Conservation (phyloP, 352 stramenopile species). For the Phytophthora crassamura region DNA sequence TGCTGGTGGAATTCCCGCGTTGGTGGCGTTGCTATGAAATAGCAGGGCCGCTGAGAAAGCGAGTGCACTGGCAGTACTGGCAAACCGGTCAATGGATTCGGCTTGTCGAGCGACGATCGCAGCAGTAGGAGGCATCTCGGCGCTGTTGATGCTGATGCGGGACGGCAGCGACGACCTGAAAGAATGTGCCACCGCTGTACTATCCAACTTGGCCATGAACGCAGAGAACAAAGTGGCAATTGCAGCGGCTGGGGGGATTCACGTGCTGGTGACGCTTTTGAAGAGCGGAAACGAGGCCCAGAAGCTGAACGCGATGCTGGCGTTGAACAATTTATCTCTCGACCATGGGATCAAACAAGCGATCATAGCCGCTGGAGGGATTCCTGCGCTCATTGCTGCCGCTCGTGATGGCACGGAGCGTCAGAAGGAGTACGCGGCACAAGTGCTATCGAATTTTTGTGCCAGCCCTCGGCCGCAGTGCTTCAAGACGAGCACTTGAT, state of each 20-base stretch:
- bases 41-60: constrained; percentile 1
- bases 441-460: neutral
- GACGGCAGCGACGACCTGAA: constrained; percentile 16
- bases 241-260: constrained; percentile 5
- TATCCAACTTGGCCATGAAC: constrained; percentile 15
- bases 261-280: constrained; percentile 8
- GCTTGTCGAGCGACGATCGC: constrained; percentile 4
- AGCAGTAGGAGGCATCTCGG: constrained; percentile 14
- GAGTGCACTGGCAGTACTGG: constrained; percentile 1
- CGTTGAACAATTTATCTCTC: constrained; percentile 14
- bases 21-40: constrained; percentile 19
- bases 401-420: neutral
- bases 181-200: neutral
- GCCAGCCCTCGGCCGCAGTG: too few relatives aligned
- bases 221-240: constrained; percentile 13
- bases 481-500: too few relatives aligned
- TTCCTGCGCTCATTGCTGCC: constrained; percentile 9
- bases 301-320: constrained; percentile 12
- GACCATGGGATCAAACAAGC: neutral
- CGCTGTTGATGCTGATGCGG: constrained; percentile 12
- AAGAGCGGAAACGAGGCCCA: constrained; percentile 4
- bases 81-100: constrained; percentile 3
- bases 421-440: neutral
- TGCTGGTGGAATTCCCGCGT: constrained; percentile 7
- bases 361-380: constrained; percentile 4